Conservation (phyloP, 441 rosid species). For the Adansonia grandidieri region DNA sequence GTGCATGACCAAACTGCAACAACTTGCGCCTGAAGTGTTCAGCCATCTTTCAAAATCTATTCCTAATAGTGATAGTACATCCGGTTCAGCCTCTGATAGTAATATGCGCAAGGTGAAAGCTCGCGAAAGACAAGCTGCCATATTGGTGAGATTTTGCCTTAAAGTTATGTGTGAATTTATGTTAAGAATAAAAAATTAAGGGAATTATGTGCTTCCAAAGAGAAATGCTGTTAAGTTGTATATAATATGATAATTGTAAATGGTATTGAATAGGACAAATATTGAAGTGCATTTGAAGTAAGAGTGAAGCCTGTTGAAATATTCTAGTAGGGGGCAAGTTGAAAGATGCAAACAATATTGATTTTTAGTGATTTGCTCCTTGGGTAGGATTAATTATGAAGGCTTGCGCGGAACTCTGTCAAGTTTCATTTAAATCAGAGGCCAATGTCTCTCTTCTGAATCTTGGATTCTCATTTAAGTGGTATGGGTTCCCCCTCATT, state of each 20-base stretch:
- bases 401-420: neutral
- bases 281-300: slow-evolving; percentile 9
- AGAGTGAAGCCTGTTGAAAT: slow-evolving; percentile 10
- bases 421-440: neutral
- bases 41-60: slow-evolving; percentile 44
- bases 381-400: neutral
- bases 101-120: slow-evolving; percentile 93
- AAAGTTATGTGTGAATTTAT: neutral
- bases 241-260: neutral
- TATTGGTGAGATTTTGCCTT: slow-evolving; percentile 64
- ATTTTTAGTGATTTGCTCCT: neutral
- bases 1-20: slow-evolving; percentile 70
- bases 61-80: slow-evolving; percentile 38
- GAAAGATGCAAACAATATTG: neutral
- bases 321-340: neutral
- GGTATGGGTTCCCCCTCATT: neutral
- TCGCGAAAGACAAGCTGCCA: slow-evolving; percentile 92
- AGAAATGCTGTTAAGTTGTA: neutral
- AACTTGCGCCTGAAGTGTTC: slow-evolving; percentile 82
- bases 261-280: neutral
- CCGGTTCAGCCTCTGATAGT: slow-evolving; percentile 56
- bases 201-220: neutral
- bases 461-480: neutral
- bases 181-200: neutral
- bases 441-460: slow-evolving; percentile 9